A percentile compares a stretch with the other conserved stretches of the same genome.
Conservation (phyloP, 805 yeast species). For the Yamadazyma endophytica region DNA sequence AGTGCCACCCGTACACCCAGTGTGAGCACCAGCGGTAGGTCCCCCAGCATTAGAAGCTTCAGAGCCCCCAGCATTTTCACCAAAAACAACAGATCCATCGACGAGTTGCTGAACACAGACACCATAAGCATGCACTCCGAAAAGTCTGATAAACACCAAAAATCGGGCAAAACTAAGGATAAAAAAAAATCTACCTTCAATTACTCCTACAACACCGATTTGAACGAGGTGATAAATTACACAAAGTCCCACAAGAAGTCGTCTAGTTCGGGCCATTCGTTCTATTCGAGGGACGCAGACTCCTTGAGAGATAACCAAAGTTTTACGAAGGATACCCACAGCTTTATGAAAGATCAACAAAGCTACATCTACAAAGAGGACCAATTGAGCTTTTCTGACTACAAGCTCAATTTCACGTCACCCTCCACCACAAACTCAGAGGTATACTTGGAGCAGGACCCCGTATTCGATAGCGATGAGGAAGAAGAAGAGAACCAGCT, state of each 20-base stretch:
- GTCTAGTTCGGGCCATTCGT: too few species aligned
- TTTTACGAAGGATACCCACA: too few species aligned
- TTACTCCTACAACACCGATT: constrained; percentile 10
- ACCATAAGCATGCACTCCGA: constrained; percentile 7
- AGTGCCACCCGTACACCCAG: constrained; percentile 3
- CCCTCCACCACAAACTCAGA: too few species aligned
- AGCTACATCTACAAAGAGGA: too few species aligned
- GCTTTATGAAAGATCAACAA: too few species aligned
- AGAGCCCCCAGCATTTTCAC: neutral
- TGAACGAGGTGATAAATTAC: constrained; percentile 14
- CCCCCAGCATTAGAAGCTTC: neutral
- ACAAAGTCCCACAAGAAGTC: neutral
- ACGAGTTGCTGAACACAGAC: constrained; percentile 10
- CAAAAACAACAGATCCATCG: constrained; percentile 4
- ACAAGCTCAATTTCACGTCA: too few species aligned
- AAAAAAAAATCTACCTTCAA: constrained; percentile 10
- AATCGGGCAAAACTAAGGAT: constrained; percentile 1
- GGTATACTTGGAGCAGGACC: too few species aligned
- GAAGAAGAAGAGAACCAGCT: constrained; percentile 11
- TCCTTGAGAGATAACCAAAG: too few species aligned
- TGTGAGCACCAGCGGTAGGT: constrained; percentile 1
- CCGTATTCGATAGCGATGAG: constrained; percentile 9
- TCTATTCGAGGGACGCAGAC: too few species aligned
- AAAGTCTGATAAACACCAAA: neutral
- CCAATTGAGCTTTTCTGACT: too few species aligned